A percentile compares a stretch with the other conserved stretches of the same genome.
Evolutionary conservation across 352 stramenopile species (phyloP).

Genomic region (Pythium brachiatum): DNA sequence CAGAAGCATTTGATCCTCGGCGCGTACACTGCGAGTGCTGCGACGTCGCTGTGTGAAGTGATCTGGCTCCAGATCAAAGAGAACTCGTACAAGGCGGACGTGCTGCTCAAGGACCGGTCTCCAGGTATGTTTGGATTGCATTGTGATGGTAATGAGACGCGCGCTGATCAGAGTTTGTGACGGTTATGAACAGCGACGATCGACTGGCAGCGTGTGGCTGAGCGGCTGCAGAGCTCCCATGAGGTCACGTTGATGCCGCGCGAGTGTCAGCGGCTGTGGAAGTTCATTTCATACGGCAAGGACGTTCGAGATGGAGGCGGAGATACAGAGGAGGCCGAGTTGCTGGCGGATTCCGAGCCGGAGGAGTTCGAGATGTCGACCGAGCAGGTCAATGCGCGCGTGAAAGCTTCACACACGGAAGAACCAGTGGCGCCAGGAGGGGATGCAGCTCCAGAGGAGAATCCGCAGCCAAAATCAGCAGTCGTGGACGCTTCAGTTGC

Average conservation of each 20-base stretch:
- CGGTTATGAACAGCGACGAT: conserved; percentile 26
- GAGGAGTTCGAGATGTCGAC: conserved; percentile 42
- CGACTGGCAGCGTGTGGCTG: conserved; percentile 43
- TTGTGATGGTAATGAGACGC: neutral
- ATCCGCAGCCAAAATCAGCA: too few relatives aligned
- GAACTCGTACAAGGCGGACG: conserved; percentile 37
- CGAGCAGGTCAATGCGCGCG: conserved; percentile 12
- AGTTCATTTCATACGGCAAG: conserved; percentile 68
- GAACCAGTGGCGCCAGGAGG: neutral
- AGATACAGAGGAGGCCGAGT: neutral
- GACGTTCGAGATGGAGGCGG: neutral
- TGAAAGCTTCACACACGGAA: neutral
- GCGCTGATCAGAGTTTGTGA: conserved; percentile 2
- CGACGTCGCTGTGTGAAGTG: conserved; percentile 51
- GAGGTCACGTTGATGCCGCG: conserved; percentile 30
- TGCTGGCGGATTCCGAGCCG: conserved; percentile 30
- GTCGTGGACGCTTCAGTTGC: too few relatives aligned
- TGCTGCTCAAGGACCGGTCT: conserved; percentile 41
- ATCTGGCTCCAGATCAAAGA: conserved; percentile 51
- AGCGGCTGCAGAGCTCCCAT: conserved; percentile 38
- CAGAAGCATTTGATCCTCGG: conserved; percentile 32
- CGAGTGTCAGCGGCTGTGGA: conserved; percentile 66
- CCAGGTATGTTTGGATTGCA: conserved; percentile 26
- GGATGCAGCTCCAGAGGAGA: neutral
- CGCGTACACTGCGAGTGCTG: conserved; percentile 47